phyloP scores from a whole-genome alignment of 306 rosid species.

The Argentina anserina region DNA sequence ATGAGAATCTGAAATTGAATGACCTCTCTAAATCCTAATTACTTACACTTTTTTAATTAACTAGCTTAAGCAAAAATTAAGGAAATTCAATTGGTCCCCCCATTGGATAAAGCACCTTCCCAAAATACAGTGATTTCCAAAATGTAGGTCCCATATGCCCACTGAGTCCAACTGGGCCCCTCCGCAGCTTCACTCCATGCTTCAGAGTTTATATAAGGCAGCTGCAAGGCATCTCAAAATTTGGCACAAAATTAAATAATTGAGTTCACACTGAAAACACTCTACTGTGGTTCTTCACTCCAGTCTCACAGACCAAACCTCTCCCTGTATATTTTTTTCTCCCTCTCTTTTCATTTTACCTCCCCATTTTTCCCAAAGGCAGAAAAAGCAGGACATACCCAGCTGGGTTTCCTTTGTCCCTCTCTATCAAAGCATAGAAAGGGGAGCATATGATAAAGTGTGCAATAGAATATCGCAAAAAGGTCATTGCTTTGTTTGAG shows the following conservation, averaged over 20 bases:
- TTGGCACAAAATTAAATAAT: not conserved
- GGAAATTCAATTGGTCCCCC: not conserved
- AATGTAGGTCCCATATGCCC: conserved; percentile 39
- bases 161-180: conserved; percentile 56
- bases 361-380: conserved; percentile 2
- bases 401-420: conserved; percentile 41
- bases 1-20: too few relatives aligned
- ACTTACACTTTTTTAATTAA: not conserved
- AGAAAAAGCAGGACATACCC: conserved; percentile 19
- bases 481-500: conserved; percentile 37
- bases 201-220: conserved; percentile 53
- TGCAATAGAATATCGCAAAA: conserved; percentile 23
- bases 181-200: conserved; percentile 24
- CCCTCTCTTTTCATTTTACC: conserved; percentile 16
- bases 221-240: conserved; percentile 50
- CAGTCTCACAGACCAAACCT: conserved; percentile 6
- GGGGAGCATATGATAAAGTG: conserved; percentile 61
- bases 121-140: conserved; percentile 33
- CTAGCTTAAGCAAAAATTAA: not conserved
- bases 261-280: not conserved
- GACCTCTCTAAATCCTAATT: not conserved
- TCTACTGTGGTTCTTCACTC: not conserved
- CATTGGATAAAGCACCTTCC: conserved; percentile 11
- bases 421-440: conserved; percentile 6
- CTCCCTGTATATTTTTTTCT: not conserved